Percentiles rank a stretch among this genome's conserved stretches.
Conservation (phyloP, 1,284 basidiomycete genomes). For the Tilletia setariae region DNA sequence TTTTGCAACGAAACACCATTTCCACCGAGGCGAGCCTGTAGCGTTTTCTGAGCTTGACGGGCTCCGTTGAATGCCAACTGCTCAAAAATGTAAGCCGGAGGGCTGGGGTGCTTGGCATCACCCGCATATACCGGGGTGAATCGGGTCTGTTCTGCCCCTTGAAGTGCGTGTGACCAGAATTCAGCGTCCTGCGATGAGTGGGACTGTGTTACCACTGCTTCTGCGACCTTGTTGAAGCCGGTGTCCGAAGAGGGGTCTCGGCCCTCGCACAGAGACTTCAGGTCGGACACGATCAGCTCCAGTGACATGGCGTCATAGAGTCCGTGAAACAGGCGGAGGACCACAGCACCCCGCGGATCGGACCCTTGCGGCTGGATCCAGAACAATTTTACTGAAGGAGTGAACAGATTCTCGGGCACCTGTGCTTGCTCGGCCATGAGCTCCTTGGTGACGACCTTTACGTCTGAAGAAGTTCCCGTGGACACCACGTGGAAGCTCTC, state of each 20-base stretch:
- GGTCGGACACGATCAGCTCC: slow-evolving; percentile 38
- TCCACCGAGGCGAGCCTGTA: background rate
- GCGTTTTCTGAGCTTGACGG: background rate
- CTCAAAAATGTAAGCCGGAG: background rate
- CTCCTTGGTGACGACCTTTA: slow-evolving; percentile 14
- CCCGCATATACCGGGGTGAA: background rate
- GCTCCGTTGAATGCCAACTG: background rate
- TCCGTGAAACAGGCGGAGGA: slow-evolving; percentile 45
- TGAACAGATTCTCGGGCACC: background rate
- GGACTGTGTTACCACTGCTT: background rate
- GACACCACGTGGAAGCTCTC: slow-evolving; percentile 16
- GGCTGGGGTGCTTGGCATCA: background rate
- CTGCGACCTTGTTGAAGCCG: background rate
- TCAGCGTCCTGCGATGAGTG: background rate
- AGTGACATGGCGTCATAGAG: slow-evolving; percentile 50
- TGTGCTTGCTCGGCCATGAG: background rate
- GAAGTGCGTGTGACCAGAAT: slow-evolving; percentile 1
- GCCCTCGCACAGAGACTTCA: slow-evolving; percentile 28
- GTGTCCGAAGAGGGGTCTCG: background rate
- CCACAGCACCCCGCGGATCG: slow-evolving; percentile 25
- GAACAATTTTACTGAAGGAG: background rate
- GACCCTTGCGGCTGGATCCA: slow-evolving; percentile 2
- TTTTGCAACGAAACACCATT: background rate
- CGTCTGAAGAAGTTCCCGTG: slow-evolving; percentile 19
- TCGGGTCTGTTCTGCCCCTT: background rate